Conservation (phyloP, 306 rosid genomes). For the Morella rubra region DNA sequence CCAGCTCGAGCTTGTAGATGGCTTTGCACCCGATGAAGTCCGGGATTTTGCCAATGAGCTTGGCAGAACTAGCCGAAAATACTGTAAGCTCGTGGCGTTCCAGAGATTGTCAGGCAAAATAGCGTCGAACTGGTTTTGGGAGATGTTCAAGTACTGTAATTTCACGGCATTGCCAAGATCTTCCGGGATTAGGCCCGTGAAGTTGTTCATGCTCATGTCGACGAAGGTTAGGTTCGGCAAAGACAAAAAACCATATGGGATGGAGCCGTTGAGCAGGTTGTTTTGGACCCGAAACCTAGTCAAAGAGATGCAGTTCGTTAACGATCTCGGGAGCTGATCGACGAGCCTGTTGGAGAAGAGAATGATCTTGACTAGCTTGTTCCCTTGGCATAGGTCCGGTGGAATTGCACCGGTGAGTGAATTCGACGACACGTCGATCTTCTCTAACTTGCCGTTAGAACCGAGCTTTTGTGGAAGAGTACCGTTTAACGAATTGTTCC, state of each 20-base stretch:
- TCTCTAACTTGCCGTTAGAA: conserved; percentile 41
- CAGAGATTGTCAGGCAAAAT: conserved; percentile 59
- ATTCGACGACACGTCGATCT: conserved; percentile 74
- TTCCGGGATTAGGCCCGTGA: conserved; percentile 61
- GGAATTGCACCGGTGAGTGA: conserved; percentile 80
- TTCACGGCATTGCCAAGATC: conserved; percentile 60
- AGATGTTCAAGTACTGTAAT: conserved; percentile 61
- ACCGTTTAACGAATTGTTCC: conserved; percentile 78
- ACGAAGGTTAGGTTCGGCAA: conserved; percentile 60
- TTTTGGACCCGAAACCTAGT: conserved; percentile 65
- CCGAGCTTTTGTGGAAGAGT: conserved; percentile 70
- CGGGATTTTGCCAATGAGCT: conserved; percentile 63
- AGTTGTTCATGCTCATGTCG: conserved; percentile 73
- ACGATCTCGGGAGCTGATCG: conserved; percentile 42
- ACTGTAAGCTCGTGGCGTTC: conserved; percentile 57
- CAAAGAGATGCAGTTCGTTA: conserved; percentile 57
- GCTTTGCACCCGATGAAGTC: conserved; percentile 64
- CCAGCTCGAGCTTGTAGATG: conserved; percentile 67
- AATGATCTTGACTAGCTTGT: conserved; percentile 55
- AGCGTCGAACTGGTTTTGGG: conserved; percentile 55
- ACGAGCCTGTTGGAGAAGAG: conserved; percentile 59
- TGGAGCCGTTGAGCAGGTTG: conserved; percentile 65
- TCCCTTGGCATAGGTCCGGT: conserved; percentile 52
- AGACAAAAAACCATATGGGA: conserved; percentile 58
- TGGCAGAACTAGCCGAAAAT: conserved; percentile 65